Percentiles rank a stretch among this genome's conserved stretches.
Evolutionary conservation across 108 stramenopile genomes (phyloP).

Genomic region (Epipyxis sp.): DNA sequence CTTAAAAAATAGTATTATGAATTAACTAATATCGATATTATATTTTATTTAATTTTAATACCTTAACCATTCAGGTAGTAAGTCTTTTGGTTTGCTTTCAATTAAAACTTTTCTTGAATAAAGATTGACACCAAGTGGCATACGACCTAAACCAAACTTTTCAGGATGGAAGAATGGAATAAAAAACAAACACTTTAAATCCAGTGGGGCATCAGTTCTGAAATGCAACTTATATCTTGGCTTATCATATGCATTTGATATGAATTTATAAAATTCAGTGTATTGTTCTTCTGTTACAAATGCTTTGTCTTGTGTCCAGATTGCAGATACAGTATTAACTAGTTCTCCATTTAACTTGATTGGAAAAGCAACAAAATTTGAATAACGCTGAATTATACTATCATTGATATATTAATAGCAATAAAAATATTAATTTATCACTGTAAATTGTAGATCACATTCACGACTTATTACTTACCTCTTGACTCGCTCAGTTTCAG

Average conservation of each 20-base stretch:
- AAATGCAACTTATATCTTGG: conserved; percentile 78
- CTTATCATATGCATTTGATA: conserved; percentile 79
- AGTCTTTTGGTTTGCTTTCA: conserved; percentile 78
- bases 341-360: conserved; percentile 60
- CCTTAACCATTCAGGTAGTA: conserved; percentile 98
- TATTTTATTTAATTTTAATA: background rate
- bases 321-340: conserved; percentile 89
- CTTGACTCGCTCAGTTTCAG: conserved; percentile 69
- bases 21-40: background rate
- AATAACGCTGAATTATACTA: conserved; percentile 85
- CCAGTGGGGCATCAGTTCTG: conserved; percentile 93
- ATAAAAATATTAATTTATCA: no score
- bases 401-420: no score
- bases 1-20: no score
- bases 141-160: conserved; percentile 97
- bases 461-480: no score
- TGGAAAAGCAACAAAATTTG: conserved; percentile 96
- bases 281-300: conserved; percentile 83
- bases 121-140: conserved; percentile 89
- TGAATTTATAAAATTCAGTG: conserved; percentile 88
- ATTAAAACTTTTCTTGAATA: conserved; percentile 92
- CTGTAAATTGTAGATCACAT: no score
- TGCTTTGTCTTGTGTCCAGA: conserved; percentile 86
- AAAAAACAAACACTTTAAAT: conserved; percentile 91
- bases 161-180: conserved; percentile 90